Conservation (phyloP, 345 rosid species). For the Dimocarpus longan region DNA sequence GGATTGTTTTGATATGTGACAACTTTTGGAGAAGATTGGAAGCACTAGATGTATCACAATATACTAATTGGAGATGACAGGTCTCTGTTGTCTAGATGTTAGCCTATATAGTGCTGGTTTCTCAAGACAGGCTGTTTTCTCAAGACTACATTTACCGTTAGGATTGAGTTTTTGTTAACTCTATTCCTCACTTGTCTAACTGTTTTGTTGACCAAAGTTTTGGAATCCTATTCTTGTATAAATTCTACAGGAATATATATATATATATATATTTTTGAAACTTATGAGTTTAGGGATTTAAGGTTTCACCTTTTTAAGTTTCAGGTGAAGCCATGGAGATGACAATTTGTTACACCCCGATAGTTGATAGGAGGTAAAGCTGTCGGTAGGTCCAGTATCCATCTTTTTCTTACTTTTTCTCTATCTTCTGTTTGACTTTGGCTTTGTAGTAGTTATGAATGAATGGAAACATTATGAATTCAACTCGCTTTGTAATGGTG, state of each 20-base stretch:
- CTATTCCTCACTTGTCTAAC: background rate
- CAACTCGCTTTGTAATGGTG: background rate
- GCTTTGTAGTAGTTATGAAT: background rate
- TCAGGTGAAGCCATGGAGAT: background rate
- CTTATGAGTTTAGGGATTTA: background rate
- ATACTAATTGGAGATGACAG: no score
- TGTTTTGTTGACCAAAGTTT: background rate
- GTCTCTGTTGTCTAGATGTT: no score
- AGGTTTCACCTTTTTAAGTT: slow-evolving; percentile 6
- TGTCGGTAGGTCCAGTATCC: no score
- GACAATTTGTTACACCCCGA: background rate
- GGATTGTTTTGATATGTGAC: background rate
- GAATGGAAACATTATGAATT: no score
- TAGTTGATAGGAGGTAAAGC: slow-evolving; percentile 1
- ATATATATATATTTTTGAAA: no score
- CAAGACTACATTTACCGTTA: background rate
- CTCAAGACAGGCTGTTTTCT: no score
- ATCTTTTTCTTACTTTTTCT: background rate
- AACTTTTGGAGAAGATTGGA: no score
- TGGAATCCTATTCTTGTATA: background rate
- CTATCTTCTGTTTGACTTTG: background rate
- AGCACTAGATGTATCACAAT: no score
- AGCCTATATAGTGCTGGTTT: no score
- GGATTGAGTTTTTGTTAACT: background rate
- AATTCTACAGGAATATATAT: no score